Evolutionary conservation across 108 stramenopile genomes (phyloP).

Genomic region (Cyclostephanos invisitatus): DNA sequence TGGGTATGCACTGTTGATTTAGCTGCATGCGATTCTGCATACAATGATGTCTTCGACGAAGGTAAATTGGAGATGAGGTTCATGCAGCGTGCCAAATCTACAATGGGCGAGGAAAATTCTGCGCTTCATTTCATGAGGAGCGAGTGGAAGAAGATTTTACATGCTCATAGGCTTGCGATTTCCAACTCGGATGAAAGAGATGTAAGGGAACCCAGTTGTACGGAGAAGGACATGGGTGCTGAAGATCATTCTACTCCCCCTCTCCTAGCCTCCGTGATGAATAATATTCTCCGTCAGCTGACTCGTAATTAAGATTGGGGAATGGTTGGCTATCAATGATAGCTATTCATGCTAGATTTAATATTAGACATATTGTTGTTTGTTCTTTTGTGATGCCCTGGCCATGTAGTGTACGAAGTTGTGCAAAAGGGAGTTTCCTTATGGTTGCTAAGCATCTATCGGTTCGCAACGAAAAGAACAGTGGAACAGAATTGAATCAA

Average conservation of each 20-base stretch:
- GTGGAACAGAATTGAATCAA: neutral
- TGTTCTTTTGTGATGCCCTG: neutral
- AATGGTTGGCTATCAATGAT: neutral
- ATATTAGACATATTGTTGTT: neutral
- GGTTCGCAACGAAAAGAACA: neutral
- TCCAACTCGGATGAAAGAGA: neutral
- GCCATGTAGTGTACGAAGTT: neutral
- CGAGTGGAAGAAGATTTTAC: slow-evolving; percentile 38
- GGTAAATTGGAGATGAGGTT: slow-evolving; percentile 25
- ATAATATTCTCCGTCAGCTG: slow-evolving; percentile 11
- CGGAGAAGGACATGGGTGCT: neutral
- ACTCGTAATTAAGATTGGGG: neutral
- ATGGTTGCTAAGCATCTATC: neutral
- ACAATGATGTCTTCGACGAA: slow-evolving; percentile 38
- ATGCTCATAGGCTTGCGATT: slow-evolving; percentile 16
- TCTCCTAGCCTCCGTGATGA: slow-evolving; percentile 2
- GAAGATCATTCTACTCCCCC: neutral
- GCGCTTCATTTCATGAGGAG: slow-evolving; percentile 7
- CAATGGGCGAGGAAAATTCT: neutral
- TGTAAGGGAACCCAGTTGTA: neutral
- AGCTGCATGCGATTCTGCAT: slow-evolving; percentile 44
- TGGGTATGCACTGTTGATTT: slow-evolving; percentile 53
- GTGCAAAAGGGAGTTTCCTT: neutral
- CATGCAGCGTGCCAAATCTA: slow-evolving; percentile 8
- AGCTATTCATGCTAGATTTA: neutral